phyloP scores from a whole-genome alignment of 768 basidiomycete genomes.

The Termitomyces sp. region DNA sequence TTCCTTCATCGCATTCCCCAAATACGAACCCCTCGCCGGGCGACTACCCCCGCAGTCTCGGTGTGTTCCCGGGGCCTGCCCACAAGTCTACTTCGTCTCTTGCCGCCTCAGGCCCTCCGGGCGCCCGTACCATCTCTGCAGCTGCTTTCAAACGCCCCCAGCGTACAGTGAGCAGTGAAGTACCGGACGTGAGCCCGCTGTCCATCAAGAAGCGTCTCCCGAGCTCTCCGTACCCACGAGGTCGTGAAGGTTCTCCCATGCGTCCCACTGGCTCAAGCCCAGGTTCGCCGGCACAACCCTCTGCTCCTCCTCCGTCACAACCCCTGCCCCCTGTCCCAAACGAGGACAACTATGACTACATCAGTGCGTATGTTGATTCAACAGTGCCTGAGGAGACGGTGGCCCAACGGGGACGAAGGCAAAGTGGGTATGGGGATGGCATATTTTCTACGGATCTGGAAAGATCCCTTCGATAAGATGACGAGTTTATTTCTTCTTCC shows the following conservation, averaged over 20 bases:
- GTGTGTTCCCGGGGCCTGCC: conserved; percentile 7
- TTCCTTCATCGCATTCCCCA: conserved; percentile 26
- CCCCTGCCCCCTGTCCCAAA: conserved; percentile 13
- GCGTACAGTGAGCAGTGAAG: conserved; percentile 22
- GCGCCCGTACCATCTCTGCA: conserved; percentile 62
- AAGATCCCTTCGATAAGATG: background rate
- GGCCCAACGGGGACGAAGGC: background rate
- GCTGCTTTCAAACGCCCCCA: conserved; percentile 64
- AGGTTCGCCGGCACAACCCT: conserved; percentile 10
- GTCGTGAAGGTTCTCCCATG: conserved; percentile 14
- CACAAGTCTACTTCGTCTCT: conserved; percentile 14
- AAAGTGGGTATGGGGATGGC: conserved; percentile 31
- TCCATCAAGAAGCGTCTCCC: conserved; percentile 44
- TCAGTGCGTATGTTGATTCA: conserved; percentile 44
- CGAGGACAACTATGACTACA: conserved; percentile 53
- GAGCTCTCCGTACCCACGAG: conserved; percentile 33
- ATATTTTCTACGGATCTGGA: conserved; percentile 45
- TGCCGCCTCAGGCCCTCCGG: conserved; percentile 20
- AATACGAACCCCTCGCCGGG: background rate
- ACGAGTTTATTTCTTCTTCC: background rate
- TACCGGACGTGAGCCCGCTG: conserved; percentile 40
- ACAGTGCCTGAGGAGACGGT: background rate
- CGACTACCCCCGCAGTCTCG: conserved; percentile 34
- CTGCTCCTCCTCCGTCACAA: conserved; percentile 13
- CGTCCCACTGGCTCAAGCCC: conserved; percentile 8